Evolutionary conservation across 108 stramenopile genomes (phyloP), one percentile per base, ranked within the genome.

Genomic region (Schizochytrium sp.): DNA sequence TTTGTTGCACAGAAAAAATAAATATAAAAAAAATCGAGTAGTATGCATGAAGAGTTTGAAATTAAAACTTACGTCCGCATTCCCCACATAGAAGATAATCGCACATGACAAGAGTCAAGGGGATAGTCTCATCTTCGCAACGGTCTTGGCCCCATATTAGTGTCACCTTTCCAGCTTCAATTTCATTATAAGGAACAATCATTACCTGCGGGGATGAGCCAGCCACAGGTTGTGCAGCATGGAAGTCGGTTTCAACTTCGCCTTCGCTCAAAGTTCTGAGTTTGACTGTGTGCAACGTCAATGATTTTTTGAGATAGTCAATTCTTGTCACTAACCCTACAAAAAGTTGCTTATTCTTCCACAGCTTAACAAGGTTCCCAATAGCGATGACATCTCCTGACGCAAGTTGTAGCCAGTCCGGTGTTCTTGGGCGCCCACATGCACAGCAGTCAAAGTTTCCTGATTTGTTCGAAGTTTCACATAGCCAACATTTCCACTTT

Each of bases 1-100:
- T 60, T 60, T 1, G 1, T n/a, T 17, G 17, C 1, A 60, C 28
- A n/a, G 28, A 17, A 60, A 60, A 1, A 60, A 60, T 2, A 1
- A 2, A n/a, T 17, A 17, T n/a, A 0, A 60, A 60, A 60, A n/a
- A 0, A n/a, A 60, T n/a, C 17, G 19, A n/a, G 28, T 2, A n/a
- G 28, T 28, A 28, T 28, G 28, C 28, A 28, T 28, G 28, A 60
- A 2, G 59, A n/a, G 28, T n/a, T n/a, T n/a, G 59, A 60, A 60
- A 60, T 17, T 60, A 17, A 60, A 69, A 69, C 64, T 69, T 69
- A 69, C 64, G 40, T 12, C 64, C 64, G 15, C 64, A 69, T 69
- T 69, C 64, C 0, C 64, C 64, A 44, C 64, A 69, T 44, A 69
- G 28, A 7, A 69, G 64, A 15, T 69, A 69, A 8, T 69, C 64